These are phyloP conservation scores for Penicillium ucsense DNA, from an alignment of 495 filamentous ascomycete genomes.

Conservation along the genomic window DNA sequence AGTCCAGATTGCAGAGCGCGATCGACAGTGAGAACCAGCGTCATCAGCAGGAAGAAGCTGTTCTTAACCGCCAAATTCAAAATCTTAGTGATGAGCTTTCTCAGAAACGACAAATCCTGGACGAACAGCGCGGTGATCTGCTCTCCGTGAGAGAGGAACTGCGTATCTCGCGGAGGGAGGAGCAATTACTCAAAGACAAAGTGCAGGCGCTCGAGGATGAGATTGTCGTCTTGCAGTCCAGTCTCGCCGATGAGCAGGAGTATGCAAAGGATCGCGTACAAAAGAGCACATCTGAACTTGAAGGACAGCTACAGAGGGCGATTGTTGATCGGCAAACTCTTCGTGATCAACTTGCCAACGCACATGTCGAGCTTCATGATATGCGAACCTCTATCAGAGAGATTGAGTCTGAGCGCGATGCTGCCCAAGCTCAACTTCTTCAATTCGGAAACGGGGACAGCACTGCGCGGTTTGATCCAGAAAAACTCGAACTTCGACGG, in stretches of 20 bases:
- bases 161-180: conserved; percentile 53
- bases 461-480: conserved; percentile 48
- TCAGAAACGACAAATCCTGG: conserved; percentile 42
- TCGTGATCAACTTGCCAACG: conserved; percentile 51
- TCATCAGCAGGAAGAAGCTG: conserved; percentile 44
- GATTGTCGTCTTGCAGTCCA: conserved; percentile 63
- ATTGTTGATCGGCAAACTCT: conserved; percentile 49
- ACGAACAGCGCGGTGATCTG: conserved; percentile 48
- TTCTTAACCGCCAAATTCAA: conserved; percentile 45
- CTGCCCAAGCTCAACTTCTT: conserved; percentile 48
- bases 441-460: conserved; percentile 40
- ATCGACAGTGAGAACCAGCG: conserved; percentile 50
- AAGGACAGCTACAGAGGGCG: conserved; percentile 38
- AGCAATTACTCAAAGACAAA: conserved; percentile 54
- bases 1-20: conserved; percentile 53
- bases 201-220: conserved; percentile 72
- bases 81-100: conserved; percentile 49
- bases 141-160: conserved; percentile 57
- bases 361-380: conserved; percentile 51
- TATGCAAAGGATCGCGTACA: conserved; percentile 47
- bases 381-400: conserved; percentile 44
- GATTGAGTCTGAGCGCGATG: conserved; percentile 53
- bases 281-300: conserved; percentile 35
- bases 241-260: conserved; percentile 65
- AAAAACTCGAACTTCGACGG: conserved; percentile 52